Conservation (phyloP, 768 basidiomycete genomes). For the Boletus rex-veris region DNA sequence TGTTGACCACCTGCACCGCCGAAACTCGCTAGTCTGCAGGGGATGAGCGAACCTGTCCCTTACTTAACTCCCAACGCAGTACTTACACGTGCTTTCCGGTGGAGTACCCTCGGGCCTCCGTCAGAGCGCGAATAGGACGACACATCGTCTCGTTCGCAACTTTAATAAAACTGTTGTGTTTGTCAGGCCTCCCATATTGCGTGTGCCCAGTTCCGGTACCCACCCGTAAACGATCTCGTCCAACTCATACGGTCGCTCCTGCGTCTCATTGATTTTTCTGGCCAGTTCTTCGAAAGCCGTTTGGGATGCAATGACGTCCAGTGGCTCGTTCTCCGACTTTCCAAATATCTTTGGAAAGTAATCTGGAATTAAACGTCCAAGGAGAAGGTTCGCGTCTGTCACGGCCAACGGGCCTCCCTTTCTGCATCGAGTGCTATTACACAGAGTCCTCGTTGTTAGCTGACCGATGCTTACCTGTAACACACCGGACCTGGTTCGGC, state of each 20-base stretch:
- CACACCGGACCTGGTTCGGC: slow-evolving; percentile 93
- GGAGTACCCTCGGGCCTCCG: slow-evolving; percentile 85
- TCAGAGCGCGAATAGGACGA: slow-evolving; percentile 85
- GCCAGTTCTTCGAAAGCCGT: slow-evolving; percentile 65
- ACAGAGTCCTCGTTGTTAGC: not conserved
- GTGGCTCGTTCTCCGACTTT: slow-evolving; percentile 76
- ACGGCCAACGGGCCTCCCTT: slow-evolving; percentile 91
- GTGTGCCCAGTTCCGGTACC: slow-evolving; percentile 14
- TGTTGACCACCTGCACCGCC: slow-evolving; percentile 92
- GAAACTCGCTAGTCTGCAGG: slow-evolving; percentile 70
- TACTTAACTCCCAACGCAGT: not conserved
- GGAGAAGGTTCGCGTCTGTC: slow-evolving; percentile 88
- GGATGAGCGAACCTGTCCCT: not conserved
- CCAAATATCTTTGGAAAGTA: slow-evolving; percentile 97
- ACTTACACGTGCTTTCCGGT: slow-evolving; percentile 67
- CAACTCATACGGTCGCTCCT: slow-evolving; percentile 55
- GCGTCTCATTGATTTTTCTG: slow-evolving; percentile 64
- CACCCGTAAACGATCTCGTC: slow-evolving; percentile 91
- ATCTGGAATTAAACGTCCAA: slow-evolving; percentile 84
- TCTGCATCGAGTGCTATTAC: slow-evolving; percentile 33
- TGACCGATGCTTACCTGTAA: slow-evolving; percentile 55
- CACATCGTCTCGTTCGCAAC: slow-evolving; percentile 98
- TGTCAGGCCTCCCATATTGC: not conserved
- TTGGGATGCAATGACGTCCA: slow-evolving; percentile 72
- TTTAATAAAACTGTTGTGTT: slow-evolving; percentile 73